Conservation (phyloP, 2,329 filamentous ascomycete genomes). For the Alternaria triticimaculans region DNA sequence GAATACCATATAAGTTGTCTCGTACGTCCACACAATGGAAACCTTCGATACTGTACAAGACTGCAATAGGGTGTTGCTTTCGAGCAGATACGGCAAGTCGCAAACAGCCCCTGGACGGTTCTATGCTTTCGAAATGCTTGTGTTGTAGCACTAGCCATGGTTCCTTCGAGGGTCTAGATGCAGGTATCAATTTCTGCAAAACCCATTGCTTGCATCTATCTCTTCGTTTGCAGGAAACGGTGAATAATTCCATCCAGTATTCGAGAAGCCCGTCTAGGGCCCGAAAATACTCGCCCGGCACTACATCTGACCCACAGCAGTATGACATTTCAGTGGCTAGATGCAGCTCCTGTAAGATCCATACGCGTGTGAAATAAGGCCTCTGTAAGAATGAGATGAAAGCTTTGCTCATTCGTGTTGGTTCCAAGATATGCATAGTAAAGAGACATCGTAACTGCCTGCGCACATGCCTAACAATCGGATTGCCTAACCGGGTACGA, state of each 20-base stretch:
- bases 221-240: too few relatives aligned
- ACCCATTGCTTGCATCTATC: too few relatives aligned
- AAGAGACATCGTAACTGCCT: not conserved
- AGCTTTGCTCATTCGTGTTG: not conserved
- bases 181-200: fast-evolving
- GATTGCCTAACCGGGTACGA: too few relatives aligned
- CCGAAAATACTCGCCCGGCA: not conserved
- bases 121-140: fast-evolving
- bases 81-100: not conserved
- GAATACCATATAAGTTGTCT: not conserved
- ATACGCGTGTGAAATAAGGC: not conserved
- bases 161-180: fast-evolving
- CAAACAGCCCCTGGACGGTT: fast-evolving
- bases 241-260: too few relatives aligned
- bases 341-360: constrained; percentile 1
- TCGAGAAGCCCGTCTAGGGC: not conserved
- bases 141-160: fast-evolving
- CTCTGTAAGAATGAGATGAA: not conserved
- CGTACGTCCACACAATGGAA: not conserved
- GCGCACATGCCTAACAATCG: too few relatives aligned
- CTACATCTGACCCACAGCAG: not conserved
- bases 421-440: not conserved
- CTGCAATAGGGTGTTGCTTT: too few relatives aligned
- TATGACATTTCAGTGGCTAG: not conserved
- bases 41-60: too few relatives aligned